These are phyloP conservation scores for Fusarium sp. DNA, from an alignment of 2,329 filamentous ascomycete genomes.

Conservation along the genomic window DNA sequence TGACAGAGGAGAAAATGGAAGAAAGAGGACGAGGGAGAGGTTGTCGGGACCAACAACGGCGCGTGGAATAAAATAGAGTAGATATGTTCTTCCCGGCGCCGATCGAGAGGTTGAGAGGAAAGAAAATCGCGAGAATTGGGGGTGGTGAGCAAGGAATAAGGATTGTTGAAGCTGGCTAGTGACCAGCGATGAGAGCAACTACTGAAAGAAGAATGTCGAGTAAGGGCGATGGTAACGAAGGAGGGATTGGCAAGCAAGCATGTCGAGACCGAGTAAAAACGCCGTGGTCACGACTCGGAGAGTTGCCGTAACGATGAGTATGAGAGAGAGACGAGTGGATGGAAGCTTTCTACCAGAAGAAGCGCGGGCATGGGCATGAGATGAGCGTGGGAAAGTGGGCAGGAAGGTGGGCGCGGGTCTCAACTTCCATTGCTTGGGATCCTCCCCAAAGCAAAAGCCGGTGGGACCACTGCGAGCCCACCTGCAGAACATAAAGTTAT, in stretches of 20 bases:
- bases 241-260: slow-evolving; percentile 42
- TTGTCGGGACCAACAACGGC: background rate
- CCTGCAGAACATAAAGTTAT: slow-evolving; percentile 12
- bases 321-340: slow-evolving; percentile 42
- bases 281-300: slow-evolving; percentile 36
- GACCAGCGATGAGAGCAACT: slow-evolving; percentile 36
- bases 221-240: slow-evolving; percentile 35
- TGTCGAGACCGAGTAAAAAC: slow-evolving; percentile 36
- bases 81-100: background rate
- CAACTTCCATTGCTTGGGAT: slow-evolving; percentile 18
- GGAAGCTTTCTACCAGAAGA: slow-evolving; percentile 38
- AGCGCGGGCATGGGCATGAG: slow-evolving; percentile 12
- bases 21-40: slow-evolving; percentile 10
- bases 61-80: slow-evolving; percentile 5
- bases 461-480: slow-evolving; percentile 16
- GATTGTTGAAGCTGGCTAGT: slow-evolving; percentile 26
- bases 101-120: slow-evolving; percentile 5
- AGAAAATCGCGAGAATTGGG: slow-evolving; percentile 33
- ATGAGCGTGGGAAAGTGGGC: slow-evolving; percentile 29
- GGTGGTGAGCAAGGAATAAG: slow-evolving; percentile 21
- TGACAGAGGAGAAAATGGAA: slow-evolving; percentile 38
- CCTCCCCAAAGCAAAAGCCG: slow-evolving; percentile 10
- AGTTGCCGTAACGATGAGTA: slow-evolving; percentile 23
- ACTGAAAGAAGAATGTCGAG: slow-evolving; percentile 34
- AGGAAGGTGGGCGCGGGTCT: slow-evolving; percentile 36